These are phyloP conservation scores for Podospora comata DNA, from an alignment of 495 filamentous ascomycete species.

Conservation along the genomic window DNA sequence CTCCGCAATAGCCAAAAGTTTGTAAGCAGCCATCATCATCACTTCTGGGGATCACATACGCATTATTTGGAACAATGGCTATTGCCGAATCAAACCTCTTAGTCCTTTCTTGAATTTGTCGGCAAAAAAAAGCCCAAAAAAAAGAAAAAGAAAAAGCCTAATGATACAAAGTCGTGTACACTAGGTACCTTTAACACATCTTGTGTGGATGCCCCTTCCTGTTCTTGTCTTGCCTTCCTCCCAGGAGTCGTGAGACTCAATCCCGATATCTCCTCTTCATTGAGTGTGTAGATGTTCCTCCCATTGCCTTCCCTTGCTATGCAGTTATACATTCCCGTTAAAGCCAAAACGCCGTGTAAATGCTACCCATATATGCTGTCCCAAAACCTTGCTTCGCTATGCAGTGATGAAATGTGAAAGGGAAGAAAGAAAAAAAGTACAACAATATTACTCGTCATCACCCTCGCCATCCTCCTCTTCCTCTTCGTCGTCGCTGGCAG, in stretches of 20 bases:
- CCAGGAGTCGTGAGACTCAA: not conserved
- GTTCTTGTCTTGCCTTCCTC: not conserved
- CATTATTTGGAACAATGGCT: not conserved
- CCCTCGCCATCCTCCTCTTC: slow-evolving; percentile 47
- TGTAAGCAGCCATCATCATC: not conserved
- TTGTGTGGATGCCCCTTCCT: not conserved
- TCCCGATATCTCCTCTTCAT: not conserved
- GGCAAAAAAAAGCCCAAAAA: not conserved
- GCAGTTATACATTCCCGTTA: not conserved
- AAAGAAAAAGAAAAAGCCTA: not conserved
- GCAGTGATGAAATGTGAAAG: not conserved
- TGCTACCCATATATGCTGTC: not conserved
- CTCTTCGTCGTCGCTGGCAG: slow-evolving; percentile 57
- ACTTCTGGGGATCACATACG: not conserved
- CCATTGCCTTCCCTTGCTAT: not conserved
- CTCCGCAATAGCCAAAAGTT: not conserved
- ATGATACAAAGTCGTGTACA: not conserved
- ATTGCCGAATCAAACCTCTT: not conserved
- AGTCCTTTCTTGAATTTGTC: not conserved
- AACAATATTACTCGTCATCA: slow-evolving; percentile 29
- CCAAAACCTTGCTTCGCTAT: slow-evolving; percentile 3
- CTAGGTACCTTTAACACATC: not conserved
- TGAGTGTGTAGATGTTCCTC: not conserved
- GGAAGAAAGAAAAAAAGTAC: slow-evolving; percentile 16
- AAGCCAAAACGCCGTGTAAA: not conserved